A percentile compares a stretch with the other conserved stretches of the same genome.
Conservation (phyloP, 768 basidiomycete genomes). For the Boletus rubescentipes region DNA sequence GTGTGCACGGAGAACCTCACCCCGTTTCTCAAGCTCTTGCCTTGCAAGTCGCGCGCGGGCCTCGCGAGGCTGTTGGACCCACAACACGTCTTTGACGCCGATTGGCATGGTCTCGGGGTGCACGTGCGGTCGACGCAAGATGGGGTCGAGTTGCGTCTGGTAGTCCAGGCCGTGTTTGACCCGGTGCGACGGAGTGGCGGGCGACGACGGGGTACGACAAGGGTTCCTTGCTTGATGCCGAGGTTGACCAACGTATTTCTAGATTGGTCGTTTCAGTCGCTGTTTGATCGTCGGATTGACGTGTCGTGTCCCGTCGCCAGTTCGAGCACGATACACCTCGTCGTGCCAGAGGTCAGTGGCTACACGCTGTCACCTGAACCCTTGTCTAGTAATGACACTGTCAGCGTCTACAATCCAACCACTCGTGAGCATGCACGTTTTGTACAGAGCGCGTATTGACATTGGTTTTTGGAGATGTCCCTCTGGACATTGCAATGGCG, state of each 20-base stretch:
- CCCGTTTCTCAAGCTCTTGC: conserved; percentile 91
- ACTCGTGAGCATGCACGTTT: conserved; percentile 36
- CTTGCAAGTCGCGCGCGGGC: conserved; percentile 88
- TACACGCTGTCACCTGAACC: conserved; percentile 58
- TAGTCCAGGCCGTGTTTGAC: conserved; percentile 77
- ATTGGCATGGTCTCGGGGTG: conserved; percentile 87
- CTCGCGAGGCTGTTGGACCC: conserved; percentile 82
- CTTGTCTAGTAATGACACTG: conserved; percentile 29
- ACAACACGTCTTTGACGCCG: conserved; percentile 82
- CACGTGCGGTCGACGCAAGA: conserved; percentile 64
- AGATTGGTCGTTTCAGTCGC: conserved; percentile 74
- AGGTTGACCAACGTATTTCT: conserved; percentile 5
- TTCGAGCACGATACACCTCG: conserved; percentile 53
- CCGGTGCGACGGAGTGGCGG: conserved; percentile 58
- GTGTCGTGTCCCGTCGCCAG: conserved; percentile 67
- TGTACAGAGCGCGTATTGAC: background rate
- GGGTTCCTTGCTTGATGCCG: background rate
- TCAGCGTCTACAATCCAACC: conserved; percentile 49
- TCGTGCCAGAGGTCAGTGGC: conserved; percentile 40
- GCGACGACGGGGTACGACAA: conserved; percentile 51
- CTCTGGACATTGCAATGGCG: conserved; percentile 55
- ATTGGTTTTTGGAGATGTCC: conserved; percentile 19
- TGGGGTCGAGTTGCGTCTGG: conserved; percentile 65
- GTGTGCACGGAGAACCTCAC: conserved; percentile 99
- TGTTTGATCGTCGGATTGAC: conserved; percentile 70